phyloP scores from a whole-genome alignment of 2,329 filamentous ascomycete genomes.

The Arthrobotrys pseudoclavata region DNA sequence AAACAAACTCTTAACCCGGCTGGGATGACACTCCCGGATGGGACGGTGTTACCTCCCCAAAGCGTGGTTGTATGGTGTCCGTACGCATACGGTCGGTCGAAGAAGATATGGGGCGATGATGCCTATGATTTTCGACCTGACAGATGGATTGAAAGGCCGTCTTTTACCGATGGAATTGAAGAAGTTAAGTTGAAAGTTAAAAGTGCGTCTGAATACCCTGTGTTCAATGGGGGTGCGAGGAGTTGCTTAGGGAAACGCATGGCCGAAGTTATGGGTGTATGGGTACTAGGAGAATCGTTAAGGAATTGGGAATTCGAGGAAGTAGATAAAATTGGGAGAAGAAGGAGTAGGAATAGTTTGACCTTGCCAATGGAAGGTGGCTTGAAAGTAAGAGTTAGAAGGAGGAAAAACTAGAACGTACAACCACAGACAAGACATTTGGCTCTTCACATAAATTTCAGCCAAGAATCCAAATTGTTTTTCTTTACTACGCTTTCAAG shows the following conservation, averaged over 20 bases:
- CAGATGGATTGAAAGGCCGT: slow-evolving; percentile 64
- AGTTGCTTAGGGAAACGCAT: slow-evolving; percentile 56
- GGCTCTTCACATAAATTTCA: background rate
- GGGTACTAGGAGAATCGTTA: slow-evolving; percentile 53
- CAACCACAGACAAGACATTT: slow-evolving; percentile 1
- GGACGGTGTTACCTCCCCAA: slow-evolving; percentile 71
- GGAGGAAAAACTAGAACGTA: slow-evolving; percentile 12
- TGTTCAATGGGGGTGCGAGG: slow-evolving; percentile 57
- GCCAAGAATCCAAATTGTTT: background rate
- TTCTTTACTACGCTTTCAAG: background rate
- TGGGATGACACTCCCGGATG: slow-evolving; percentile 68
- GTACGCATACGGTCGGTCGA: slow-evolving; percentile 75
- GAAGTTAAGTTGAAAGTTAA: slow-evolving; percentile 38
- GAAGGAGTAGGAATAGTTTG: slow-evolving; percentile 56
- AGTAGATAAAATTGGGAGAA: slow-evolving; percentile 51
- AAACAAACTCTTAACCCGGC: slow-evolving; percentile 71
- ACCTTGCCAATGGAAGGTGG: slow-evolving; percentile 57
- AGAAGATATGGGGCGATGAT: slow-evolving; percentile 66
- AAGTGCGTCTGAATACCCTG: slow-evolving; percentile 49
- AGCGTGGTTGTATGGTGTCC: slow-evolving; percentile 75
- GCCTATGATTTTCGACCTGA: slow-evolving; percentile 67
- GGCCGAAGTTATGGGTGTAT: slow-evolving; percentile 57
- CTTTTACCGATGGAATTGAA: slow-evolving; percentile 3
- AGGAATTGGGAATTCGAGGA: slow-evolving; percentile 55
- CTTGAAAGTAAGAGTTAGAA: slow-evolving; percentile 47